A percentile compares a stretch with the other conserved stretches of the same genome.
phyloP scores from a whole-genome alignment of 139 green algal genomes.

The Micromonas pusilla region DNA sequence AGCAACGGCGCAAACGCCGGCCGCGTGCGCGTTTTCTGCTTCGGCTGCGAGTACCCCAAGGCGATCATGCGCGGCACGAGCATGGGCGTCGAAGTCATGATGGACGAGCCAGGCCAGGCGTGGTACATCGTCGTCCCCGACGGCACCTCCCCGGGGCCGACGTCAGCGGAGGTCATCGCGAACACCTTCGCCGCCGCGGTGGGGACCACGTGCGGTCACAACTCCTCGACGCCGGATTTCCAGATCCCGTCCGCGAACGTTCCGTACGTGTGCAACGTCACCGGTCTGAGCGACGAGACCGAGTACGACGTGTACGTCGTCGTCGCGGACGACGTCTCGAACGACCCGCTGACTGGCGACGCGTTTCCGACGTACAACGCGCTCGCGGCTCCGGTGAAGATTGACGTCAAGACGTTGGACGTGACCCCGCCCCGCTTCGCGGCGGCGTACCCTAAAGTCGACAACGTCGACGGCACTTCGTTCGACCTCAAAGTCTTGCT shows the following conservation, averaged over 20 bases:
- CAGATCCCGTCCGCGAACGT: too few species aligned
- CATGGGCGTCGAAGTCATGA: too few species aligned
- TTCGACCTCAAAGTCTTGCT: not conserved
- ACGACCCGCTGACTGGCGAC: not conserved
- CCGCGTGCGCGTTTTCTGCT: not conserved
- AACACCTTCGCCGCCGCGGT: not conserved
- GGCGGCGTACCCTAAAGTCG: not conserved
- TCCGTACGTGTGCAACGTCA: not conserved
- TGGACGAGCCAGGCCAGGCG: too few species aligned
- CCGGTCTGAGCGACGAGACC: not conserved
- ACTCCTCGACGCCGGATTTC: too few species aligned
- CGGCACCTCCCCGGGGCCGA: not conserved
- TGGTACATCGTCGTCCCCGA: slow-evolving; percentile 3
- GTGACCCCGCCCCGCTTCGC: not conserved
- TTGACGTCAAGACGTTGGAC: not conserved
- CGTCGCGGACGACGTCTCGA: not conserved
- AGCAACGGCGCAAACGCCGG: not conserved
- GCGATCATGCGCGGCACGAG: too few species aligned
- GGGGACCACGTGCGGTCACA: not conserved
- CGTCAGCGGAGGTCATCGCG: slow-evolving; percentile 1
- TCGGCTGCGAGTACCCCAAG: too few species aligned
- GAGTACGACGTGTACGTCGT: slow-evolving; percentile 2
- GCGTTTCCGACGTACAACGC: not conserved
- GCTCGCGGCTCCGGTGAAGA: not conserved
- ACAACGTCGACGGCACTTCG: not conserved